Percentiles rank a stretch among this genome's conserved stretches.
phyloP scores from a whole-genome alignment of 2,329 filamentous ascomycete genomes.

The Scleromitrula shiraiana region DNA sequence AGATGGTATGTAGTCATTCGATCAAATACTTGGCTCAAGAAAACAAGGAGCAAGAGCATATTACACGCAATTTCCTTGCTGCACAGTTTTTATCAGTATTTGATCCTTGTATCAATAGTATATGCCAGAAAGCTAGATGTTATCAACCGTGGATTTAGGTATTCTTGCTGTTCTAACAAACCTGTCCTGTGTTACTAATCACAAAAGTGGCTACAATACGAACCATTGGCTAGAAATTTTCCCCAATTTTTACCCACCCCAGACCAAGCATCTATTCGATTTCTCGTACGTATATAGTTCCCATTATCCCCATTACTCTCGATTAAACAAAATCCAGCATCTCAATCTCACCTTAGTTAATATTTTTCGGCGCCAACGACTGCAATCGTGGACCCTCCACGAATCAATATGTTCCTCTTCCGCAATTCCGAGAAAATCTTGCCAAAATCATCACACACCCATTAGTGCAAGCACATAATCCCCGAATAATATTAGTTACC shows the following conservation, averaged over 20 bases:
- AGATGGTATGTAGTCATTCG: slow-evolving; percentile 11
- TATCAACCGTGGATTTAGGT: slow-evolving; percentile 19
- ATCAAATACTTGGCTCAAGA: too few relatives aligned
- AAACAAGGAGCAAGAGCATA: too few relatives aligned
- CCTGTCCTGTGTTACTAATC: not conserved
- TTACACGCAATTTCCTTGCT: too few relatives aligned
- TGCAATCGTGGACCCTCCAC: slow-evolving; percentile 54
- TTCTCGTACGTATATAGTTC: slow-evolving; percentile 35
- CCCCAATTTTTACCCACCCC: slow-evolving; percentile 17
- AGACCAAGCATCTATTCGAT: slow-evolving; percentile 27
- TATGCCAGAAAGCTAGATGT: slow-evolving; percentile 13
- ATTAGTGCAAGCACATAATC: slow-evolving; percentile 57
- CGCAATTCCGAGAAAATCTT: slow-evolving; percentile 65
- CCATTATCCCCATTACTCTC: not conserved
- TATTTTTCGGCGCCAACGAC: slow-evolving; percentile 89
- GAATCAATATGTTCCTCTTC: slow-evolving; percentile 66
- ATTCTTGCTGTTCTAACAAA: too few relatives aligned
- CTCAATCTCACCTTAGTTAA: slow-evolving; percentile 21
- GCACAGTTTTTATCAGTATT: too few relatives aligned
- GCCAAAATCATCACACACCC: slow-evolving; percentile 64
- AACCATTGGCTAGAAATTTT: slow-evolving; percentile 18
- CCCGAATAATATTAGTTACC: slow-evolving; percentile 67
- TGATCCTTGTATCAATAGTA: not conserved
- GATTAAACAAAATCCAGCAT: not conserved
- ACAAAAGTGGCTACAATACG: slow-evolving; percentile 20